Percentiles rank a stretch among this genome's conserved stretches.
Evolutionary conservation across 208 protist species (phyloP).

Genomic region (Porcisia hertigi): DNA sequence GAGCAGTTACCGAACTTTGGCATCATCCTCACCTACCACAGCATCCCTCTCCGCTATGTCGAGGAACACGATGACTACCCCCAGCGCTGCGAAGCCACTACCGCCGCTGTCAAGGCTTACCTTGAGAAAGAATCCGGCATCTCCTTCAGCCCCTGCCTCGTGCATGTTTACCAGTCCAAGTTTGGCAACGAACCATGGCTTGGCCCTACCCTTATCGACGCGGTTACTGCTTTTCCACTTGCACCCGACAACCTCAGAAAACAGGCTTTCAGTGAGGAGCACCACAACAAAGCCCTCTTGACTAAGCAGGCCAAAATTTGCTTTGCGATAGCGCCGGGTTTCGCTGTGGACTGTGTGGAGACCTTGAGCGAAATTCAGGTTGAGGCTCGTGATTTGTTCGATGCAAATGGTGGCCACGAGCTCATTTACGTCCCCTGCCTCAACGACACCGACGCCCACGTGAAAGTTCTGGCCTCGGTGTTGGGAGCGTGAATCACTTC

Average conservation of each 20-base stretch:
- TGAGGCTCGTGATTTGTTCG: slow-evolving; percentile 33
- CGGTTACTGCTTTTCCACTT: slow-evolving; percentile 22
- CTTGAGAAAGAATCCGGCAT: slow-evolving; percentile 13
- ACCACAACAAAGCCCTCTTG: slow-evolving; percentile 7
- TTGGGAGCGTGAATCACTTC: not conserved
- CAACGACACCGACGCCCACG: slow-evolving; percentile 40
- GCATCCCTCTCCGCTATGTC: slow-evolving; percentile 38
- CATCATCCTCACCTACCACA: slow-evolving; percentile 57
- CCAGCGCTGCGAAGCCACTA: slow-evolving; percentile 33
- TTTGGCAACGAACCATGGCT: slow-evolving; percentile 57
- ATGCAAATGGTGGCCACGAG: slow-evolving; percentile 25
- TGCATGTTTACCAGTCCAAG: slow-evolving; percentile 52
- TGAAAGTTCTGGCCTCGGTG: slow-evolving; percentile 16
- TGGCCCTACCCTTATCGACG: slow-evolving; percentile 33
- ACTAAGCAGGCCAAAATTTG: slow-evolving; percentile 18
- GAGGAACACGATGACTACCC: slow-evolving; percentile 41
- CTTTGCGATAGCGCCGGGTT: slow-evolving; percentile 39
- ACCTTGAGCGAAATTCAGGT: slow-evolving; percentile 37
- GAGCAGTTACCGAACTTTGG: slow-evolving; percentile 10
- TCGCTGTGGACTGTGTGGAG: slow-evolving; percentile 53
- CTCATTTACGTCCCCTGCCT: slow-evolving; percentile 39
- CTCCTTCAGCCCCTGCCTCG: slow-evolving; percentile 15
- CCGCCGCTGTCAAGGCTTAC: slow-evolving; percentile 10
- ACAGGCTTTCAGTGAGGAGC: slow-evolving; percentile 14
- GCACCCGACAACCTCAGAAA: not conserved